Conservation (phyloP, 495 filamentous ascomycete species). For the Cercophora samala region DNA sequence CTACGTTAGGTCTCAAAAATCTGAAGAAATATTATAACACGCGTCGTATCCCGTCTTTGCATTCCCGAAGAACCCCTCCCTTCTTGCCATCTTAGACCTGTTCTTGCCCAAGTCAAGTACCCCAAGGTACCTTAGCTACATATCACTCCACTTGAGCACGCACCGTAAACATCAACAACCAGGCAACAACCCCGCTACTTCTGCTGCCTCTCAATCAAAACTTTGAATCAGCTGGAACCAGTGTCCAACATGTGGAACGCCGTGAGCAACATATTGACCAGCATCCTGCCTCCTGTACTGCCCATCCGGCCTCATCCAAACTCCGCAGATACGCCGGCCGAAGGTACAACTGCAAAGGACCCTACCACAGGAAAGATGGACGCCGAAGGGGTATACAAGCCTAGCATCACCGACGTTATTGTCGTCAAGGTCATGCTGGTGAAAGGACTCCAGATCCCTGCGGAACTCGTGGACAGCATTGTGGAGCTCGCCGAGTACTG, state of each 20-base stretch:
- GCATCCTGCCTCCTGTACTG: background rate
- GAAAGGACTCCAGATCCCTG: constrained; percentile 46
- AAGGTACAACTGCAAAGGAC: background rate
- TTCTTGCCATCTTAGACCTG: background rate
- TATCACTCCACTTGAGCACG: background rate
- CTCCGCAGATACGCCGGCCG: background rate
- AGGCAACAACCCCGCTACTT: background rate
- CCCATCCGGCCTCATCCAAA: background rate
- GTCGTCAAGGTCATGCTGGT: constrained; percentile 44
- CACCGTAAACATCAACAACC: background rate
- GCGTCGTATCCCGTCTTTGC: background rate
- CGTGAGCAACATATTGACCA: background rate
- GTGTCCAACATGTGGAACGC: background rate
- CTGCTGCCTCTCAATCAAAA: background rate
- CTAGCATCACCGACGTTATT: constrained; percentile 44
- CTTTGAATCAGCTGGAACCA: background rate
- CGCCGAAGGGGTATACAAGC: constrained; percentile 23
- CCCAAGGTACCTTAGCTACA: too few relatives aligned
- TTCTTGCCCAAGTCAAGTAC: background rate
- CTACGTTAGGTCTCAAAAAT: background rate
- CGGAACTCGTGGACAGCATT: constrained; percentile 64
- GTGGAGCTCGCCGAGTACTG: constrained; percentile 71
- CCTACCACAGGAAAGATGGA: background rate
- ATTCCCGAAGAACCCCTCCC: background rate
- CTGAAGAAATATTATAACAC: background rate